These are phyloP conservation scores for Jatropha multifida DNA, from an alignment of 441 rosid species.

Conservation along the genomic window DNA sequence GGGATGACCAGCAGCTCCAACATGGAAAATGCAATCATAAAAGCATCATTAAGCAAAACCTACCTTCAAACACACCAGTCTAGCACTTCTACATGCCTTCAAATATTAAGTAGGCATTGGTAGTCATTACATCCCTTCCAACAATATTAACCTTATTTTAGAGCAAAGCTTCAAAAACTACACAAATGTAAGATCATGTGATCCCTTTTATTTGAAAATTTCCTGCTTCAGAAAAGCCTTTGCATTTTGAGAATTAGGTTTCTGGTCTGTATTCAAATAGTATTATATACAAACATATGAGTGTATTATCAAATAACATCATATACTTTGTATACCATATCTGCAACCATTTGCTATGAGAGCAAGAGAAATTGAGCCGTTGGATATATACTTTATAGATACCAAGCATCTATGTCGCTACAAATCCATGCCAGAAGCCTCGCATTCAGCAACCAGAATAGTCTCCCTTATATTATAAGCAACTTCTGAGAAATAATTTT, in stretches of 20 bases:
- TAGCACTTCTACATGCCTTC: background rate
- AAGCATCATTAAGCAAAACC: background rate
- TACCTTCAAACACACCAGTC: background rate
- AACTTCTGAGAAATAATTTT: background rate
- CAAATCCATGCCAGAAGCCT: background rate
- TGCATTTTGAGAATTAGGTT: background rate
- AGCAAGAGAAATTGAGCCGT: background rate
- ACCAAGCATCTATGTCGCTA: background rate
- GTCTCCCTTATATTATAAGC: background rate
- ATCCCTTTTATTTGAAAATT: background rate
- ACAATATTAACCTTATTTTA: conserved; percentile 8
- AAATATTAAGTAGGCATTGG: no score
- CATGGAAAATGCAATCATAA: background rate
- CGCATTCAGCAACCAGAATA: background rate
- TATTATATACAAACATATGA: no score
- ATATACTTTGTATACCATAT: background rate
- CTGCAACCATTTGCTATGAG: background rate
- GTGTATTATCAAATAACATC: background rate
- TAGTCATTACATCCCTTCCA: background rate
- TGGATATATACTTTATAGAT: background rate
- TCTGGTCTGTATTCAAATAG: background rate
- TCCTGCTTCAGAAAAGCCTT: conserved; percentile 3
- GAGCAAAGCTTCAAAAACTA: background rate
- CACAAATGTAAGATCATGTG: background rate
- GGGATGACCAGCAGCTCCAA: background rate